Evolutionary conservation across 768 basidiomycete genomes (phyloP), one percentile per base, ranked within the genome.

Genomic region (Boletus eberwhitei): DNA sequence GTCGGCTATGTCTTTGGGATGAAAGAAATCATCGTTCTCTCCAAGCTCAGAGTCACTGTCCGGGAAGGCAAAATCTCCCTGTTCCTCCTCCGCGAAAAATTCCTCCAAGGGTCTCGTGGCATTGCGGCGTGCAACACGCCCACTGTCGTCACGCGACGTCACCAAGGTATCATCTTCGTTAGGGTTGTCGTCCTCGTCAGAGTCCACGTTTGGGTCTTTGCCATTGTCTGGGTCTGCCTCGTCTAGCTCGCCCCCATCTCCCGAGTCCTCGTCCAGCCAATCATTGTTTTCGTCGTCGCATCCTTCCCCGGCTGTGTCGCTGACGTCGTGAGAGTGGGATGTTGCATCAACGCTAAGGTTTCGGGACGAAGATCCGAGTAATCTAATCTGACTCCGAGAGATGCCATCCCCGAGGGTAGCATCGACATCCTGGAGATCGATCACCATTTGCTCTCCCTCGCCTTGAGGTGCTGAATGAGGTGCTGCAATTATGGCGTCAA

Each of bases 361-460:
- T 46, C 79, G 82, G 2, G 87, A 86, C 0, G 96, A 98, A 2
- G 87, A 82, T 16, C 85, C 91, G 35, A 98, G 84, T 2, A 99
- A 79, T 35, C 82, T 79, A 57, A 99, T 94, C 53, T 89, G 81
- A 62, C 90, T 92, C 53, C 81, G 80, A 17, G 86, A 80, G 31
- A 98, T 86, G 8, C 78, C 82, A 61, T 94, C 93, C 55, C 87
- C 94, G 29, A 99, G 84, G 0, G 95, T 98, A 3, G 77, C 71
- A 29, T 75, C 74, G 19, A 86, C 90, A 58, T 94, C 97, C 70
- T 99, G 97, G 14, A 99, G 77, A 68, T 92, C 90, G 79, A 98
- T 90, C 13, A 99, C 93, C 97, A 99, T 98, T 68, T 87, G 82
- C 67, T 98, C 96, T 16, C 97, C 97, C 71, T 97, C 96, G 9